Evolutionary conservation across 352 stramenopile species (phyloP).

Genomic region (Globisporangium radiosum): DNA sequence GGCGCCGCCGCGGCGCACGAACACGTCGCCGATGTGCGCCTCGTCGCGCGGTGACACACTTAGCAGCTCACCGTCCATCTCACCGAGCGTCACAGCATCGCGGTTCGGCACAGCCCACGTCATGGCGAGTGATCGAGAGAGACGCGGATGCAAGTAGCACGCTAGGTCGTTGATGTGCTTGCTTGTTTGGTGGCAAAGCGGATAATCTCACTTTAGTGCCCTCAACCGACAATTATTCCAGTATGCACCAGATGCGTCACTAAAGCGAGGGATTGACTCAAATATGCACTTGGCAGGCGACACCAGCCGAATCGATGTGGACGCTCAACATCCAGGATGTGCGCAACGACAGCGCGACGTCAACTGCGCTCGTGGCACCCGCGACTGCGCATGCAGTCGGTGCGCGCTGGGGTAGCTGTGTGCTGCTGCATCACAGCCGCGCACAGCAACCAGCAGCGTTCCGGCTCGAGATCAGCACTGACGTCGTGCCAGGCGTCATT

Average conservation of each 20-base stretch:
- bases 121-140: slow-evolving; percentile 17
- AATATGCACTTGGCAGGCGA: neutral
- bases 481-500: slow-evolving; percentile 11
- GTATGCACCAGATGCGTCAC: too few relatives aligned
- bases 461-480: slow-evolving; percentile 27
- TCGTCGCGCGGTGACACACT: slow-evolving; percentile 56
- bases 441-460: slow-evolving; percentile 18
- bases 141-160: too few relatives aligned
- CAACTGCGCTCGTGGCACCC: slow-evolving; percentile 22
- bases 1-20: slow-evolving; percentile 46
- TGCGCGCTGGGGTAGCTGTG: slow-evolving; percentile 25
- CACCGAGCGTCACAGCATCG: slow-evolving; percentile 70
- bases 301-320: slow-evolving; percentile 15
- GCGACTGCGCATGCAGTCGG: slow-evolving; percentile 14
- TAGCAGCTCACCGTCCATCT: slow-evolving; percentile 68
- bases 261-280: too few relatives aligned
- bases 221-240: too few relatives aligned
- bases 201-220: too few relatives aligned
- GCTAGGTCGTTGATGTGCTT: neutral
- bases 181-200: neutral
- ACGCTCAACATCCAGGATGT: slow-evolving; percentile 13
- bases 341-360: slow-evolving; percentile 17
- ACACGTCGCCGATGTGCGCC: slow-evolving; percentile 53
- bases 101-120: slow-evolving; percentile 54
- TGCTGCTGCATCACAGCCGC: slow-evolving; percentile 12